These are phyloP conservation scores for Porpolomopsis calyptriformis DNA, from an alignment of 768 basidiomycete genomes.

Conservation along the genomic window DNA sequence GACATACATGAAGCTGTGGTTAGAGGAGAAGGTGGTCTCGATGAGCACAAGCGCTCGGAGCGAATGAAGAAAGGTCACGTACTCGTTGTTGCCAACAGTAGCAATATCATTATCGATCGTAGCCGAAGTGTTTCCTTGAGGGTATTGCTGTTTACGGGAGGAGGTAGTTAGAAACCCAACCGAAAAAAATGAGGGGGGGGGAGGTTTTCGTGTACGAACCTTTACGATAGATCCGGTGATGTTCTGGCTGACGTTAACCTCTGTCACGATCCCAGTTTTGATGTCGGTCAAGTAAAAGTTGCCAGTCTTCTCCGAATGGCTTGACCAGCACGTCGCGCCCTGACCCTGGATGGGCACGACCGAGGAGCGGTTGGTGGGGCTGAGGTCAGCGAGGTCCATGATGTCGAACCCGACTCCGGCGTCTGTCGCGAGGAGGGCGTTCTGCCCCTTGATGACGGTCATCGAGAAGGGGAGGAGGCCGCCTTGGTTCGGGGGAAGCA, in stretches of 20 bases:
- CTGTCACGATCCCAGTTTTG: slow-evolving; percentile 30
- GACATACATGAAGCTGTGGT: slow-evolving; percentile 31
- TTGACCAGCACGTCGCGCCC: slow-evolving; percentile 34
- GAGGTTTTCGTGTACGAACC: slow-evolving; percentile 14
- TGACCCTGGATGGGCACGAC: slow-evolving; percentile 29
- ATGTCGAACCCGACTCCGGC: slow-evolving; percentile 30
- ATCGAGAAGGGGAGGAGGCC: slow-evolving; percentile 43
- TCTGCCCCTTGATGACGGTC: slow-evolving; percentile 30
- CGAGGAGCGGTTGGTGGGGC: slow-evolving; percentile 20
- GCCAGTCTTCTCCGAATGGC: slow-evolving; percentile 29
- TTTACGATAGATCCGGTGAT: slow-evolving; percentile 36
- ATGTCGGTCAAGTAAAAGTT: slow-evolving; percentile 38
- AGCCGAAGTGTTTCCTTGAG: slow-evolving; percentile 24
- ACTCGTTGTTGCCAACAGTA: slow-evolving; percentile 27
- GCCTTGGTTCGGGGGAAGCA: slow-evolving; percentile 26
- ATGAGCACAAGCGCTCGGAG: no score
- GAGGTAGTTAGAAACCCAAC: no score
- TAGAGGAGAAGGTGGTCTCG: no score
- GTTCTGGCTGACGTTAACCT: slow-evolving; percentile 36
- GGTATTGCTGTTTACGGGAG: slow-evolving; percentile 37
- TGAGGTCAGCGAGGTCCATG: slow-evolving; percentile 24
- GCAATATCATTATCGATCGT: slow-evolving; percentile 34
- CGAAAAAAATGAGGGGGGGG: not conserved
- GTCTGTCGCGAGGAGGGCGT: slow-evolving; percentile 31
- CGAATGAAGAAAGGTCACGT: no score